A percentile compares a stretch with the other conserved stretches of the same genome.
Conservation (phyloP, 1,284 basidiomycete species). For the Hemileia vastatrix region DNA sequence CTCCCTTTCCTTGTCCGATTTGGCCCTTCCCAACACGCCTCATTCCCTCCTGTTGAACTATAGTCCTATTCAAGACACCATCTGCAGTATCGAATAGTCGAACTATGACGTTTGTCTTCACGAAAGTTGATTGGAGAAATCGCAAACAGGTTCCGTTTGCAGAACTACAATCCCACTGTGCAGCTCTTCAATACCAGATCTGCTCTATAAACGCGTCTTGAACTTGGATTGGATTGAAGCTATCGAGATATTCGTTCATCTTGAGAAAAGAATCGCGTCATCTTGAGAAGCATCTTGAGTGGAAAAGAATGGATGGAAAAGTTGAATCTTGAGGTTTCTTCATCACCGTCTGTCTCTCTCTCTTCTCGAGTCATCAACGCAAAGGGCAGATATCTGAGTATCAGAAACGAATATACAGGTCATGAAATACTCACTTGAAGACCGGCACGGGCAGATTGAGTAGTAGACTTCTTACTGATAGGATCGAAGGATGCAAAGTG, state of each 20-base stretch:
- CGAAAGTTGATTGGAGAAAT: neutral
- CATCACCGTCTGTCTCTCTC: no score
- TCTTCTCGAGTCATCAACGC: no score
- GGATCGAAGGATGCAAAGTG: neutral
- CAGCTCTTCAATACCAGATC: constrained; percentile 71
- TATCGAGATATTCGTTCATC: no score
- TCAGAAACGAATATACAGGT: no score
- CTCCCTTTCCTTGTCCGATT: no score
- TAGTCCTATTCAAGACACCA: no score
- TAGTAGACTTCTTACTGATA: constrained; percentile 3
- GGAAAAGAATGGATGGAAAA: constrained; percentile 24
- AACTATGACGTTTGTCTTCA: neutral
- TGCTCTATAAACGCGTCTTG: constrained; percentile 49
- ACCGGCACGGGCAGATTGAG: constrained; percentile 36
- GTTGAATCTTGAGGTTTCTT: no score
- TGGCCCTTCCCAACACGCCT: no score
- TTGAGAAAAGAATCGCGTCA: constrained; percentile 48
- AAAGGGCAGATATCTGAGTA: no score
- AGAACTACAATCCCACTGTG: constrained; percentile 61
- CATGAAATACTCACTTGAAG: constrained; percentile 34
- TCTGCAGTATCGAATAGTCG: no score
- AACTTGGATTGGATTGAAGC: no score
- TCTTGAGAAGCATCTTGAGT: constrained; percentile 42
- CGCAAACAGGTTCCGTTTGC: neutral
- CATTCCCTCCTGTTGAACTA: no score